Conservation (phyloP, 1,284 basidiomycete species). For the Malassezia slooffiae region DNA sequence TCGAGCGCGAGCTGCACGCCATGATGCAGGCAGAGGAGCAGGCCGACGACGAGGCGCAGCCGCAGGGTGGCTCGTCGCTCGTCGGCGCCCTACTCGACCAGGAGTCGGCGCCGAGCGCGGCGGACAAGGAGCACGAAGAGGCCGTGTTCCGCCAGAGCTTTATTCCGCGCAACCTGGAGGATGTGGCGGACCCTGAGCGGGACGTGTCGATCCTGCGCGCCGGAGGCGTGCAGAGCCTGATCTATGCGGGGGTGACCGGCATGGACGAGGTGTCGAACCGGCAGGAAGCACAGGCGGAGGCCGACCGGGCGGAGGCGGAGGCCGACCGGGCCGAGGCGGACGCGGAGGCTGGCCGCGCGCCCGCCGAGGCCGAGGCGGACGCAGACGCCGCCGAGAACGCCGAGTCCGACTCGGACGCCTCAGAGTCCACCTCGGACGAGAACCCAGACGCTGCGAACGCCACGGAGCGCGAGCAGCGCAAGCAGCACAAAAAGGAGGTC, state of each 20-base stretch:
- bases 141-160: constrained; percentile 38
- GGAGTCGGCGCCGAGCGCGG: background rate
- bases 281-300: background rate
- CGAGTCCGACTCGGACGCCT: constrained; percentile 4
- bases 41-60: constrained; percentile 13
- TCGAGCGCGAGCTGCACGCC: background rate
- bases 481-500: constrained; percentile 29
- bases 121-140: constrained; percentile 21
- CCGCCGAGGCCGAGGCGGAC: background rate
- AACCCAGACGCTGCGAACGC: constrained; percentile 11
- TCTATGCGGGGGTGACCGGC: constrained; percentile 22
- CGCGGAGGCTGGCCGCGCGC: background rate
- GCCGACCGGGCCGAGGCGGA: background rate
- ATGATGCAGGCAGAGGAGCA: background rate
- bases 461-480: constrained; percentile 19
- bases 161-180: constrained; percentile 42
- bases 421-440: background rate
- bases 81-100: constrained; percentile 1
- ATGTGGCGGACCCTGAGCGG: constrained; percentile 40
- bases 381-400: background rate
- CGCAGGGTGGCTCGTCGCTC: background rate
- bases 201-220: constrained; percentile 24
- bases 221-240: constrained; percentile 16
- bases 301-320: background rate
- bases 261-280: constrained; percentile 12